Percentiles rank a stretch among this genome's conserved stretches.
These are phyloP conservation scores for Colletotrichum musicola DNA, from an alignment of 2,329 filamentous ascomycete genomes.

Conservation along the genomic window DNA sequence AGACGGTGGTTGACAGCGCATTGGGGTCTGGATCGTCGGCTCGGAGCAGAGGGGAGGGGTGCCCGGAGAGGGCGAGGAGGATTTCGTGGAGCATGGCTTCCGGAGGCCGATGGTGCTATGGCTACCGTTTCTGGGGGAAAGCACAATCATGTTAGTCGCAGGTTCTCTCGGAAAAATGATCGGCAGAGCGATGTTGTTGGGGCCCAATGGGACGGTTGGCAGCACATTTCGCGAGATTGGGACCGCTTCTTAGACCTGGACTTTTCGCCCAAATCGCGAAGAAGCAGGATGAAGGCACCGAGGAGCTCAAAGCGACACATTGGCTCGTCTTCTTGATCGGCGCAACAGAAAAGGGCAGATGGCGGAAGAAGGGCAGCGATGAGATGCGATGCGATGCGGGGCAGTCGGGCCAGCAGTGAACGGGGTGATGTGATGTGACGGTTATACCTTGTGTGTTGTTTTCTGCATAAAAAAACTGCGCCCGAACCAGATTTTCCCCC, in stretches of 20 bases:
- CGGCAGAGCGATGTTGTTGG: conserved; percentile 9
- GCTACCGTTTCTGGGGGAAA: neutral
- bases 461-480: conserved; percentile 13
- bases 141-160: conserved; percentile 13
- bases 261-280: conserved; percentile 58
- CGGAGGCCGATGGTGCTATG: conserved; percentile 16
- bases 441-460: conserved; percentile 23
- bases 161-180: neutral
- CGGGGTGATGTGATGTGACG: conserved; percentile 20
- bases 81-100: conserved; percentile 94
- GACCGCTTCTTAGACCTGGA: conserved; percentile 50
- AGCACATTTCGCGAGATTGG: conserved; percentile 28
- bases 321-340: conserved; percentile 22
- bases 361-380: neutral
- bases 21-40: conserved; percentile 59
- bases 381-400: conserved; percentile 10
- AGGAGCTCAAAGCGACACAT: conserved; percentile 70
- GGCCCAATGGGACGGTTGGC: conserved; percentile 35
- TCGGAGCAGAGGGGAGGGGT: conserved; percentile 89
- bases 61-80: conserved; percentile 93
- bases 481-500: conserved; percentile 4
- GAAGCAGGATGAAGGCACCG: conserved; percentile 61
- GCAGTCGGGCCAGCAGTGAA: neutral
- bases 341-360: neutral
- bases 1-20: conserved; percentile 64